Base-by-base conservation (phyloP, 331 rosid species). In the Erythrophleum ivorense region DNA sequence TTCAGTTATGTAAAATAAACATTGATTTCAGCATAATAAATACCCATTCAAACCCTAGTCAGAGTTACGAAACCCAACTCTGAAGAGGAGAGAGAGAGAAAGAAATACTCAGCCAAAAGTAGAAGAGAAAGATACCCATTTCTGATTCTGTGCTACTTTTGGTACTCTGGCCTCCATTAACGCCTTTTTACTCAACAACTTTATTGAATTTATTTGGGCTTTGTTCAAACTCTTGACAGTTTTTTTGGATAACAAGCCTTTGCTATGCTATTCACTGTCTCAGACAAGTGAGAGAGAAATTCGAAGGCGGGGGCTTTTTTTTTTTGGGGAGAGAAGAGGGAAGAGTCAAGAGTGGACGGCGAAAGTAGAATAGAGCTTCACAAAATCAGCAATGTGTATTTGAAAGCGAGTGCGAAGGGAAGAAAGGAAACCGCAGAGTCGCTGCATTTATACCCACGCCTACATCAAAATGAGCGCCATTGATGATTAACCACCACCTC, bases 401-500 rank as follows among this genome's bases (percentile, higher is more conserved):
- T 58, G 72, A 80, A 77, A 33, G 78, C 62, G 78, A 63, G 41
- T 21, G 75, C 46, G 59, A 74, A 69, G 69, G 79, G 80, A 80
- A 68, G 75, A 50, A 59, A 86, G 43, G 19, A 0, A 70, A 72
- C 0, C 54, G 80, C 73, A 88, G 79, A 63, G 87, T 77, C 24
- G 31, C 84, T 86, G 83, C 84, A 85, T 90, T 94, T 96, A 90
- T 91, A 90, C 94, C 89, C 95, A 92, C 90, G 92, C 97, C 85
- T 86, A 60, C 98, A 90, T 92, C 2, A 92, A 96, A 92, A 91
- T 74, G 82, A 88, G 95, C 80, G 97, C 96, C 91, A 78, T 92
- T 85, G 91, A 94, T 96, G 98, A 96, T 92, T 96, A 90, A 94
- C 97, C 97, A 88, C 97, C 97, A 92, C 89, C 94, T 84, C 90